Conservation (phyloP, 2,329 filamentous ascomycete species). For the Ophiostoma triangulosporum region DNA sequence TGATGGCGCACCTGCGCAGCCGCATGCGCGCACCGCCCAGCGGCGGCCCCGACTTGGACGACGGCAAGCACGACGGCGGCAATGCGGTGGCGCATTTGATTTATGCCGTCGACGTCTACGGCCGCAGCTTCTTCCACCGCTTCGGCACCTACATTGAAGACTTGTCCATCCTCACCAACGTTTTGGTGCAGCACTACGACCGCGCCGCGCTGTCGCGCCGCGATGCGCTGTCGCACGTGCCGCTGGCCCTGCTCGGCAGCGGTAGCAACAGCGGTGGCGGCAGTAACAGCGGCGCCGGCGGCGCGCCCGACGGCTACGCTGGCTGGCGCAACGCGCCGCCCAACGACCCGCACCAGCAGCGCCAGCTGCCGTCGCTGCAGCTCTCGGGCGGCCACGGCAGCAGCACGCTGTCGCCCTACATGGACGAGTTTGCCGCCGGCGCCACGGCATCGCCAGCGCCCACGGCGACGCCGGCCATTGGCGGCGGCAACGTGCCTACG, state of each 20-base stretch:
- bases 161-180: constrained; percentile 18
- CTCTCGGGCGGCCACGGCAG: neutral
- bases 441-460: neutral
- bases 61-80: neutral
- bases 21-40: constrained; percentile 2
- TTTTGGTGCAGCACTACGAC: constrained; percentile 25
- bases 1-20: constrained; percentile 19
- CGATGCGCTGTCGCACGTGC: constrained; percentile 34
- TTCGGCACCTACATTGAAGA: constrained; percentile 21
- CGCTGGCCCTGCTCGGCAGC: constrained; percentile 13
- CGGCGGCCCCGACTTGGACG: neutral
- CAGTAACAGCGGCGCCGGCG: neutral
- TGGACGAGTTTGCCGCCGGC: constrained; percentile 7
- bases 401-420: constrained; percentile 10
- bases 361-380: constrained; percentile 2
- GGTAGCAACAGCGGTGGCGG: neutral
- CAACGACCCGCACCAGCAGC: constrained; percentile 1
- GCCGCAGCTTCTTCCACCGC: constrained; percentile 39
- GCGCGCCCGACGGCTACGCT: neutral
- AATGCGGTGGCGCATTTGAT: constrained; percentile 18
- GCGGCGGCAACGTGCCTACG: constrained; percentile 9
- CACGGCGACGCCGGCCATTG: constrained; percentile 3
- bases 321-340: constrained; percentile 3
- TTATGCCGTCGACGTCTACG: constrained; percentile 32
- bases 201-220: constrained; percentile 23